phyloP scores from a whole-genome alignment of 306 rosid genomes.

The Ammopiptanthus mongolicus region DNA sequence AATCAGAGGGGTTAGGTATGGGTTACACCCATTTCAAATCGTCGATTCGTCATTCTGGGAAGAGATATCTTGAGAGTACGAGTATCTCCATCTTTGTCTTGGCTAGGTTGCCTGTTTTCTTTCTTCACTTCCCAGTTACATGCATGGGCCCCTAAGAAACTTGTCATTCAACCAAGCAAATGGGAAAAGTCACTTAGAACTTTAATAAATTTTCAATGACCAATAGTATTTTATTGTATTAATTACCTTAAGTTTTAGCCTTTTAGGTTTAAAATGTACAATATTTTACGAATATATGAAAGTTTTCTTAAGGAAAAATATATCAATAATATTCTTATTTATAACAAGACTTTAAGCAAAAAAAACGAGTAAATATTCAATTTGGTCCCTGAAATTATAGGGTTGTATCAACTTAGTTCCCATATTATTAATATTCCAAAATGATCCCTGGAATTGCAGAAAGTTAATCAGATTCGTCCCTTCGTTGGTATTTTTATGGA shows the following conservation, averaged over 20 bases:
- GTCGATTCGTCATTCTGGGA: slow-evolving; percentile 12
- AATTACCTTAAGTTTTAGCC: background rate
- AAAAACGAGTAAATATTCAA: too few relatives aligned
- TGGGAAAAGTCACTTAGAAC: background rate
- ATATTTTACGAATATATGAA: background rate
- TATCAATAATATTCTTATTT: background rate
- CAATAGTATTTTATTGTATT: background rate
- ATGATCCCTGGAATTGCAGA: too few relatives aligned
- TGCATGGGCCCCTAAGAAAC: background rate
- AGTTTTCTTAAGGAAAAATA: background rate
- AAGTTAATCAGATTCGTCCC: too few relatives aligned
- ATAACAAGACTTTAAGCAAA: background rate
- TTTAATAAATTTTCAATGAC: background rate
- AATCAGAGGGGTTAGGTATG: slow-evolving; percentile 35
- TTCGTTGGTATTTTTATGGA: too few relatives aligned
- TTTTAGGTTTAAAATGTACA: background rate
- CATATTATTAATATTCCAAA: too few relatives aligned
- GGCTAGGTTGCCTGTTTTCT: slow-evolving; percentile 1
- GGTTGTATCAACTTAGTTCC: too few relatives aligned
- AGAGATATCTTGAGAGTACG: background rate
- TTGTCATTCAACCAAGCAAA: background rate
- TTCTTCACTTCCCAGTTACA: slow-evolving; percentile 16
- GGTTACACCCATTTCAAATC: background rate
- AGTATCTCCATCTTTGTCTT: slow-evolving; percentile 4
- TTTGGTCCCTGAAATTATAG: too few relatives aligned